phyloP scores from a whole-genome alignment of 2,329 filamentous ascomycete genomes.

The Phaeosphaeriaceae sp. region DNA sequence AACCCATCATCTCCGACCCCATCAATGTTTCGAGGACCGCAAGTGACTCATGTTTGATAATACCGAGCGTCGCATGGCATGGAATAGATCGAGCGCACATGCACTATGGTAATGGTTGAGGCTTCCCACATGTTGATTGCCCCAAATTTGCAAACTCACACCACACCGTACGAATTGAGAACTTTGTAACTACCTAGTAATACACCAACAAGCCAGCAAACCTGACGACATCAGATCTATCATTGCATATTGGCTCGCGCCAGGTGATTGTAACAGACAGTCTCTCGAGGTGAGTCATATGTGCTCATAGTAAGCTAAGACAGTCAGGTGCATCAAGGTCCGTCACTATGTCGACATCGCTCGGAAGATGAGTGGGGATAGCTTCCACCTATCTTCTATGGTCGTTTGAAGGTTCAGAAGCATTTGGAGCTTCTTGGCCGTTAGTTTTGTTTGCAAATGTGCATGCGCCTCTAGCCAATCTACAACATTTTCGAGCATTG shows the following conservation, averaged over 20 bases:
- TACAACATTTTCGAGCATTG: too few species aligned
- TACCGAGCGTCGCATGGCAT: not conserved
- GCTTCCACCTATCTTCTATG: not conserved
- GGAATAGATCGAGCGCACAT: not conserved
- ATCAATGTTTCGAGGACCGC: not conserved
- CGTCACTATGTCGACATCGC: not conserved
- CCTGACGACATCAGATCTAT: too few species aligned
- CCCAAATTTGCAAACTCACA: not conserved
- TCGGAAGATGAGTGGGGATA: not conserved
- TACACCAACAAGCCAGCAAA: not conserved
- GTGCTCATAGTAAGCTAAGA: conserved; percentile 12
- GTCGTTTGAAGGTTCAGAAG: too few species aligned
- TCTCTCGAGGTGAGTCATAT: conserved; percentile 21
- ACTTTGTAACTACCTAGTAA: not conserved
- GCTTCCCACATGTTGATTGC: not conserved
- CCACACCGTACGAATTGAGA: not conserved
- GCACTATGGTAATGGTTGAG: not conserved
- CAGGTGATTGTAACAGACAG: not conserved
- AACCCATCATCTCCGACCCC: not conserved
- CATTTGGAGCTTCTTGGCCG: too few species aligned
- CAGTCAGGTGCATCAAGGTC: not conserved
- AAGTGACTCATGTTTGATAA: not conserved
- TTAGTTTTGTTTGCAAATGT: too few species aligned
- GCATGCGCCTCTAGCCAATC: too few species aligned
- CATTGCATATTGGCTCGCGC: not conserved